Evolutionary conservation across 805 yeast genomes (phyloP), one percentile per base, ranked within the genome.

Genomic region (Metschnikowia kofuensis): DNA sequence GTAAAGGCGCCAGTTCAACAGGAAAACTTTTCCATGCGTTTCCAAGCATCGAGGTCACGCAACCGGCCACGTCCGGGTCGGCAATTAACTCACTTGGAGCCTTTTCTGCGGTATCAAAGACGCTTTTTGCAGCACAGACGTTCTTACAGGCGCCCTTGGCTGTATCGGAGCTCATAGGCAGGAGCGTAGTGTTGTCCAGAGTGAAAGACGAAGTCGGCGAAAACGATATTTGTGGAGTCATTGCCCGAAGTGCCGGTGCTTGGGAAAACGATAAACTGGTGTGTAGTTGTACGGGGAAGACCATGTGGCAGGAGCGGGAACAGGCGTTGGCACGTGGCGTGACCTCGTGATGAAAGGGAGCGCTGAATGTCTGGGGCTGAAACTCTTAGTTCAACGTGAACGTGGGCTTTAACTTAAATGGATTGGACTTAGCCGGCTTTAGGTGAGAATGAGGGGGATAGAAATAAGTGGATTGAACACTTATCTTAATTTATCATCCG

Each of bases 241-340:
- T 94, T 62, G 98, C 98, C 0, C 79, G 98, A 61, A 86, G 95
- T 59, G 98, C 99, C 1, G 99, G 99, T 13, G 87, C 83, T 27
- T 94, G 98, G 97, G 96, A 92, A 63, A 94, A 94, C 68, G 88
- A 86, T 57, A 92, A 92, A 68, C 83, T 83, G 51, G 96, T 92
- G 2, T 92, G 99, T 68, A 84, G 92, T 32, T 94, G 98, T 67
- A 84, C 92, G 13, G 99, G 99, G 14, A 89, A 90, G 75, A 88
- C 96, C 0, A 82, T 92, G 27, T 92, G 99, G 98, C 90, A 94
- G 64, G 99, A 92, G 66, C 76, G 97, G 48, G 67, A 73, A 43
- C 96, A 89, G 60, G 96, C 96, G 1, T 64, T 81, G 32, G 55
- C 64, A 6, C 79, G 78, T 54, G 94, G 94, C 7, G 65, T 81